These are phyloP conservation scores for Amphicarpaea edgeworthii DNA, from an alignment of 306 rosid genomes.

Conservation along the genomic window DNA sequence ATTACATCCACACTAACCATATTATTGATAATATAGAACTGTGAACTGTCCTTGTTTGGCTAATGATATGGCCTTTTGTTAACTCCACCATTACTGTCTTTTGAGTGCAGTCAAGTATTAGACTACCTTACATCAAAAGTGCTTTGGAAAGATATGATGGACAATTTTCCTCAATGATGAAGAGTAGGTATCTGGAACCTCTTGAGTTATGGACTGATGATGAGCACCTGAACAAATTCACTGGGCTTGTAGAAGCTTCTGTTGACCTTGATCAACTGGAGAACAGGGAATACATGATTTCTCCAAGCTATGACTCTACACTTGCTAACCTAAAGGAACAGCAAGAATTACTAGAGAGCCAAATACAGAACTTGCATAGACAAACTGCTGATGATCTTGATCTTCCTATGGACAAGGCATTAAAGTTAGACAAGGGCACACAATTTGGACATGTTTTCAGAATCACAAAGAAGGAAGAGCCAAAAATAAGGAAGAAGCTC, in stretches of 20 bases:
- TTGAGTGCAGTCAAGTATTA: constrained; percentile 80
- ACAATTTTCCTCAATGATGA: constrained; percentile 74
- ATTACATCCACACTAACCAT: constrained; percentile 12
- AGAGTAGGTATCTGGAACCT: constrained; percentile 67
- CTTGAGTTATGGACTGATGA: constrained; percentile 82
- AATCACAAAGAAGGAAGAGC: constrained; percentile 98
- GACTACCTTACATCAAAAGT: constrained; percentile 82
- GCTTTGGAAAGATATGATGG: constrained; percentile 77
- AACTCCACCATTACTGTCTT: constrained; percentile 44
- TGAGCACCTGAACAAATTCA: constrained; percentile 77
- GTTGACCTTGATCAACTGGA: constrained; percentile 97
- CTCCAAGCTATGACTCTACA: constrained; percentile 79
- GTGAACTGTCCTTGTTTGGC: constrained; percentile 32
- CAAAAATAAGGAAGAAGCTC: constrained; percentile 94
- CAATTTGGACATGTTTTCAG: constrained; percentile 97
- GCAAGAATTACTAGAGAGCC: constrained; percentile 72
- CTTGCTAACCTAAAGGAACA: constrained; percentile 72
- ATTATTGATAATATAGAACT: constrained; percentile 16
- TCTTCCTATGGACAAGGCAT: constrained; percentile 81
- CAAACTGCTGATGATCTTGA: constrained; percentile 89
- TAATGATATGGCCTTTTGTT: constrained; percentile 37
- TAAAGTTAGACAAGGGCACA: constrained; percentile 88
- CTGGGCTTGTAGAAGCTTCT: constrained; percentile 82
- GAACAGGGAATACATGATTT: constrained; percentile 93
- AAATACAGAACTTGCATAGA: constrained; percentile 77